Base-by-base conservation (phyloP, 2,329 filamentous ascomycete genomes). In the Paraphaeosphaeria minitans region DNA sequence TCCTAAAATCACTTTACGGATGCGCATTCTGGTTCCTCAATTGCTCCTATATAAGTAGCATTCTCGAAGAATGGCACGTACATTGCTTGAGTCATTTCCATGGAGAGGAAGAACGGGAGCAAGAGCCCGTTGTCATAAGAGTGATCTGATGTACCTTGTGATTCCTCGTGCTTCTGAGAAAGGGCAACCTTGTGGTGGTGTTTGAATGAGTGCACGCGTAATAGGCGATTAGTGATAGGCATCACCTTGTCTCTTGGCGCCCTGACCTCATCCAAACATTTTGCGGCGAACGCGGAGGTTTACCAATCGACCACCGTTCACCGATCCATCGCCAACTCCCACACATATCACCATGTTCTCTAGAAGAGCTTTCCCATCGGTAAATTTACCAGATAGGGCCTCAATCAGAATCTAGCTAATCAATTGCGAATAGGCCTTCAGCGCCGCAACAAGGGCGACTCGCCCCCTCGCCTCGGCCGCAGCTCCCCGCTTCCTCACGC, bases 401-500 rank as follows among this genome's bases (percentile, higher is more conserved):
- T 13, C 9, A 33, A 24, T 21, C 8, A 19, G 22, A 35, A 16
- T 24, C 39, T 24, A 51, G 24, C 61, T 68, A 56, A 67, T 57
- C 57, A 45, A 39, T 16, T 22, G 16, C 31, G 29, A 45, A 24
- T 49, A 77, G 76, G 75, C 74, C 22, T 75, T 78, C 65, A 71
- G 74, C 58, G 73, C 74, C 59, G 68, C 74, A 42, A 72, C 66
- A 48, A 69, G 73, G 54, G 65, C 69, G 61, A 67, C 61, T 58
- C 74, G 69, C 60, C 62, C 66, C 53, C 54, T 65, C 68, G 73
- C 69, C 65, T 67, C 70, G 74, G 71, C 76, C 61, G 73, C 78
- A 68, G 73, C 76, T 22, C 68, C 75, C 55, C 79, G 79, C 65
- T 80, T 82, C 73, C 67, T 77, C 60, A 78, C 79, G 57, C 74